phyloP scores from a whole-genome alignment of 345 rosid genomes.

The Dipteronia sinensis region DNA sequence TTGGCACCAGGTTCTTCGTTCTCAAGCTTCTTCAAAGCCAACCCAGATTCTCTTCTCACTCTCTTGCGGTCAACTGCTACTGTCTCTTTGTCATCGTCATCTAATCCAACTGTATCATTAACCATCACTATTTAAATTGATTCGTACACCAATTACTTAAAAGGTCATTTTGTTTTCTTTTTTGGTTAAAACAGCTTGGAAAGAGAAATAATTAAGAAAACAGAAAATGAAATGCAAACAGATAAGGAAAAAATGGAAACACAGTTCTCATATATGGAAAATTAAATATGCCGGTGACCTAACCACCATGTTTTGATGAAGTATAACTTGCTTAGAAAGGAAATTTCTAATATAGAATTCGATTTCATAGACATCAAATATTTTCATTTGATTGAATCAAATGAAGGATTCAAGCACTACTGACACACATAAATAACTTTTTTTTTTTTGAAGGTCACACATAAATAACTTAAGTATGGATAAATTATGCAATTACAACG shows the following conservation, averaged over 20 bases:
- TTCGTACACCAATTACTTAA: not conserved
- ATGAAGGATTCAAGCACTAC: not conserved
- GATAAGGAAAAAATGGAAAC: not conserved
- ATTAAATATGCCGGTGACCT: not conserved
- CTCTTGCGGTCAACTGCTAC: slow-evolving; percentile 47
- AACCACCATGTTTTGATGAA: not conserved
- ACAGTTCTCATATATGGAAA: not conserved
- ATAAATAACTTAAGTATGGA: not conserved
- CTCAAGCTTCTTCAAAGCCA: slow-evolving; percentile 40
- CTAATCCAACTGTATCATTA: slow-evolving; percentile 35
- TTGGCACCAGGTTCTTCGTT: slow-evolving; percentile 46
- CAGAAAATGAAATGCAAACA: not conserved
- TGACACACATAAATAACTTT: not conserved
- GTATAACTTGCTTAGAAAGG: not conserved
- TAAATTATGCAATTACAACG: not conserved
- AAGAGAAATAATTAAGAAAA: not conserved
- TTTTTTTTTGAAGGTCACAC: no score
- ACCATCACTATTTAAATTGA: slow-evolving; percentile 10
- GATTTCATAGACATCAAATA: not conserved
- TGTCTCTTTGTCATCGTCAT: slow-evolving; percentile 42
- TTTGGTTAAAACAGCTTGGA: not conserved
- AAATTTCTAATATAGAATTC: not conserved
- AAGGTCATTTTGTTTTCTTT: not conserved
- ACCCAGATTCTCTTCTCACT: slow-evolving; percentile 35
- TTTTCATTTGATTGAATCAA: not conserved